A percentile compares a stretch with the other conserved stretches of the same genome.
Conservation (phyloP, 2,329 filamentous ascomycete species). For the Verticillium tricorpus region DNA sequence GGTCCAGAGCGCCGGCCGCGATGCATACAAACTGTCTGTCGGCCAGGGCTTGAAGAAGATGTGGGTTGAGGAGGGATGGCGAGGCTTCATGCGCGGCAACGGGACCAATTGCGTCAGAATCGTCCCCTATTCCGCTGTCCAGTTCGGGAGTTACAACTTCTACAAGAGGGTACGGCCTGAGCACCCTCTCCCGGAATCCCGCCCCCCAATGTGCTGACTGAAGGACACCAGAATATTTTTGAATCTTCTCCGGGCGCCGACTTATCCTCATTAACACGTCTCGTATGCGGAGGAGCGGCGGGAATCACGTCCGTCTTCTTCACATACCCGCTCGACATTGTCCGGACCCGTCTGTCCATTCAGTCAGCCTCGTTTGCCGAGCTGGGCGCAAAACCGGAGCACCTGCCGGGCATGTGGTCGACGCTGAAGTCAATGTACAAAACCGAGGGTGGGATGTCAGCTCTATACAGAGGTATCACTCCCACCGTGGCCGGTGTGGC, state of each 20-base stretch:
- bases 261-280: slow-evolving; percentile 66
- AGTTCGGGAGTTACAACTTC: slow-evolving; percentile 97
- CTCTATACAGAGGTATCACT: slow-evolving; percentile 90
- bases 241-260: slow-evolving; percentile 71
- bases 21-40: slow-evolving; percentile 91
- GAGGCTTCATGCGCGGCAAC: slow-evolving; percentile 95
- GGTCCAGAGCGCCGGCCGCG: slow-evolving; percentile 82
- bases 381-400: slow-evolving; percentile 58
- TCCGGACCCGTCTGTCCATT: slow-evolving; percentile 92
- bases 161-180: slow-evolving; percentile 74
- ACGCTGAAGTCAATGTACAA: slow-evolving; percentile 83
- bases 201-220: neutral
- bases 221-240: slow-evolving; percentile 58
- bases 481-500: slow-evolving; percentile 94
- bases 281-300: slow-evolving; percentile 86
- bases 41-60: slow-evolving; percentile 87
- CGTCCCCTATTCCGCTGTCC: slow-evolving; percentile 94
- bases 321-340: slow-evolving; percentile 96
- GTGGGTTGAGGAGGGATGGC: slow-evolving; percentile 96
- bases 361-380: slow-evolving; percentile 93
- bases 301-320: slow-evolving; percentile 93
- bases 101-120: slow-evolving; percentile 98
- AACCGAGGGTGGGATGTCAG: slow-evolving; percentile 77
- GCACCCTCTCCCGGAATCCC: neutral
- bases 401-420: slow-evolving; percentile 87